These are phyloP conservation scores for Dictyostelium capitatum DNA, from an alignment of 78 protist genomes.

Conservation along the genomic window DNA sequence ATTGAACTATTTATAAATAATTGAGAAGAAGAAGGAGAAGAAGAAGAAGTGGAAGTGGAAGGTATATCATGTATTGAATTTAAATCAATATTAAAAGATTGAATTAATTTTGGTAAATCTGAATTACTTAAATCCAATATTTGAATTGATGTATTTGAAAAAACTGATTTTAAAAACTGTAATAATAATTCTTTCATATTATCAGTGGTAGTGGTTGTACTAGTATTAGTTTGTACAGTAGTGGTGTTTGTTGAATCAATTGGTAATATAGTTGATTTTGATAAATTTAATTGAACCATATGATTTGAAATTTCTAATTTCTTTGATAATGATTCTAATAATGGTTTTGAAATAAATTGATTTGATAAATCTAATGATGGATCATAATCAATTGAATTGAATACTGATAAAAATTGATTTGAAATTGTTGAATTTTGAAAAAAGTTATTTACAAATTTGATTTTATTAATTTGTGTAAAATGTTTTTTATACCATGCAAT, in stretches of 20 bases:
- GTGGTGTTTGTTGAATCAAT: too few species aligned
- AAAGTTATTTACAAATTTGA: constrained; percentile 47
- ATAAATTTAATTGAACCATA: constrained; percentile 5
- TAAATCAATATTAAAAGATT: too few species aligned
- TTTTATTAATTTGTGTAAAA: background rate
- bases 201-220: too few species aligned
- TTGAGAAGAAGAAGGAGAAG: too few species aligned
- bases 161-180: background rate
- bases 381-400: constrained; percentile 6
- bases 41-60: too few species aligned
- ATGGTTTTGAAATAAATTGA: background rate
- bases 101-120: background rate
- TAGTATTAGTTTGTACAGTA: too few species aligned
- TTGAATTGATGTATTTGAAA: background rate
- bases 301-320: background rate
- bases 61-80: too few species aligned
- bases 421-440: background rate
- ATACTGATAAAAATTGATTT: constrained; percentile 8
- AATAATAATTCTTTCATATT: too few species aligned
- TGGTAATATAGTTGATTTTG: background rate
- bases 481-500: constrained; percentile 28
- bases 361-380: constrained; percentile 28
- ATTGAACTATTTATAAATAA: too few species aligned
- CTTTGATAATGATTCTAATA: background rate
- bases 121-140: background rate